Conservation (phyloP, 257 asterid species). For the Capsicum rhomboideum region DNA sequence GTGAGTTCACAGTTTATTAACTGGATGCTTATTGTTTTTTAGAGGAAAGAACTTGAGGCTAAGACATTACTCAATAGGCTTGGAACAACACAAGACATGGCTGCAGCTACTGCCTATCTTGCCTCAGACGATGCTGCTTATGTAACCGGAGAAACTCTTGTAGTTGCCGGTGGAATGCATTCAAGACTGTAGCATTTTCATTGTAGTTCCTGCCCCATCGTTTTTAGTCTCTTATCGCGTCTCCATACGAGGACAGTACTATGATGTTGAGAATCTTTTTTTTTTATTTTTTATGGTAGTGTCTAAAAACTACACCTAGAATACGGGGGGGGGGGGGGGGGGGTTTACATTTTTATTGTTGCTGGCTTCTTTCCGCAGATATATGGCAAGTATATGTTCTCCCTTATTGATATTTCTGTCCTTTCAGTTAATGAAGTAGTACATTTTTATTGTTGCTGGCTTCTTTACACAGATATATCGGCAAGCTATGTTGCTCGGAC, state of each 20-base stretch:
- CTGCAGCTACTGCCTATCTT: constrained; percentile 77
- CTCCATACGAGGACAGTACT: not conserved
- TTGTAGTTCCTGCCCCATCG: not conserved
- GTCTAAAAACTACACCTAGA: not conserved
- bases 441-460: not conserved
- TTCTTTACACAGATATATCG: not conserved
- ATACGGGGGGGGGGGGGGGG: not conserved
- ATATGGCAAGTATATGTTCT: too few species aligned
- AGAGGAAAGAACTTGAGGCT: constrained; percentile 59
- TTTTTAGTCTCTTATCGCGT: not conserved
- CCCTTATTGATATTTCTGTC: not conserved
- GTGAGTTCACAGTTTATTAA: not conserved
- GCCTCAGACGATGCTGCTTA: constrained; percentile 90
- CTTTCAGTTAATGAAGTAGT: not conserved
- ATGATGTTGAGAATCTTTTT: not conserved
- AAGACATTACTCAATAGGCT: constrained; percentile 62
- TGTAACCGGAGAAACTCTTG: constrained; percentile 72
- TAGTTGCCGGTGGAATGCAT: constrained; percentile 77
- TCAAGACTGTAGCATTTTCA: constrained; percentile 49
- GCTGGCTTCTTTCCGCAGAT: too few species aligned
- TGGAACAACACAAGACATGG: constrained; percentile 82
- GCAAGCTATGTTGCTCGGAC: not conserved
- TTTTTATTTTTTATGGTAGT: not conserved
- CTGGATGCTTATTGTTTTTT: not conserved
- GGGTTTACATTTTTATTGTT: too few species aligned